Conservation (phyloP, 768 basidiomycete genomes). For the Collybia sp. region DNA sequence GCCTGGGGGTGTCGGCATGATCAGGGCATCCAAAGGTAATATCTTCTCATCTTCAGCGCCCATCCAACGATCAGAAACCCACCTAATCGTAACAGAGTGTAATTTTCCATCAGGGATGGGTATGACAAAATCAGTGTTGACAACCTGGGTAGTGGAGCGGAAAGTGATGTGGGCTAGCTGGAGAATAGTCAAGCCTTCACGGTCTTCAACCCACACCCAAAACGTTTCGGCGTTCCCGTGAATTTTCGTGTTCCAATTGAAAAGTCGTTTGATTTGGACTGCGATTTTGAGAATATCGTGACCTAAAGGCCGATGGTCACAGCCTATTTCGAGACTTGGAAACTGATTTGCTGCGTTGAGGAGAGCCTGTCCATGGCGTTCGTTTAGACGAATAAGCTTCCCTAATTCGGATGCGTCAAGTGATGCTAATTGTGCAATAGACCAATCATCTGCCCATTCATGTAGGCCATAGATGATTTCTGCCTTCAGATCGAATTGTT, state of each 20-base stretch:
- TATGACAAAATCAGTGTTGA: slow-evolving; percentile 78
- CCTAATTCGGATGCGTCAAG: slow-evolving; percentile 71
- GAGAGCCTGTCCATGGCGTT: slow-evolving; percentile 75
- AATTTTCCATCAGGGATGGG: slow-evolving; percentile 56
- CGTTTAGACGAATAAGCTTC: slow-evolving; percentile 80
- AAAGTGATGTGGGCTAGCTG: slow-evolving; percentile 74
- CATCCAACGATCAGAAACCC: slow-evolving; percentile 89
- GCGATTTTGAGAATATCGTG: slow-evolving; percentile 78
- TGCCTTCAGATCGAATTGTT: slow-evolving; percentile 70
- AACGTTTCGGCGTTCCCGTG: slow-evolving; percentile 83
- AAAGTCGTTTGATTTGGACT: slow-evolving; percentile 58
- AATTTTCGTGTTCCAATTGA: slow-evolving; percentile 74
- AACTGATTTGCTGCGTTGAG: slow-evolving; percentile 80
- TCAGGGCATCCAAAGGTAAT: slow-evolving; percentile 60
- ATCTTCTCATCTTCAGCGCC: slow-evolving; percentile 76
- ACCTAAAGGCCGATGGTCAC: slow-evolving; percentile 75
- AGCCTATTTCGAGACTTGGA: slow-evolving; percentile 63
- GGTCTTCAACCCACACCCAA: slow-evolving; percentile 95
- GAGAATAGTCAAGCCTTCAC: slow-evolving; percentile 73
- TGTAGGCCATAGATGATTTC: slow-evolving; percentile 79
- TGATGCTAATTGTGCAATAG: slow-evolving; percentile 65
- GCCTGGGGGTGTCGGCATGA: slow-evolving; percentile 65
- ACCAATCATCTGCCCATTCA: slow-evolving; percentile 77
- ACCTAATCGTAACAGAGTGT: slow-evolving; percentile 67
- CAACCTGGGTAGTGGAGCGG: slow-evolving; percentile 51